Base-by-base conservation (phyloP, 352 stramenopile genomes). In the Phytophthora tubulina region DNA sequence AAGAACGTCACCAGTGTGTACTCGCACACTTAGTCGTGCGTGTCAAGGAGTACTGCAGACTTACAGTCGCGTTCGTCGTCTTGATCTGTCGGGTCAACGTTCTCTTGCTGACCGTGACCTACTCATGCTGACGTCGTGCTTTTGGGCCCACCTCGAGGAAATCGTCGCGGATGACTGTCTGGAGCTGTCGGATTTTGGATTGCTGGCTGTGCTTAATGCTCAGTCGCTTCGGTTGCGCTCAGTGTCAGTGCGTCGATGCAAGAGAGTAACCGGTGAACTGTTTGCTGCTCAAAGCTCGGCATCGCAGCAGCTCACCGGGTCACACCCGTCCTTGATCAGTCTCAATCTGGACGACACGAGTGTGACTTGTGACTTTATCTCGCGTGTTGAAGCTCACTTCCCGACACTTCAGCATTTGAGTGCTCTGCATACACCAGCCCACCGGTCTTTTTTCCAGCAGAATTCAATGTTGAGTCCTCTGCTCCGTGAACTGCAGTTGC, bases 131-230 rank as follows among this genome's bases (percentile, higher is more conserved):
- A 86, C 87, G 11, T 95, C 89, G 15, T 85, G 80, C 76, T 96
- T 93, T 56, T 96, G 89, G 89, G 70, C 84, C 4, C 62, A 89
- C 21, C 71, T 96, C 17, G 87, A 95, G 63, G 67, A 80, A 55
- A 80, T 96, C 51, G 72, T 72, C 6, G 73, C 88, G 2, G 73
- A 95, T 58, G 86, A 94, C 61, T 96, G 89, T 68, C 70, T 89
- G n/a, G 81, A 87, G 49, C 69, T 96, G 27, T 92, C 89, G 10
- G 89, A 96, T 67, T 91, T 95, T 62, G 87, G 84, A 1, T 50
- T 96, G 21, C 77, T 94, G 27, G 89, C 87, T 8, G 79, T 96
- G 38, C 84, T 96, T 44, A 96, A 96, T 46, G 89, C 89, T 14
- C 89, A 93, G 49, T 96, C 89, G 6, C 77, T 92, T 56, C 79